Base-by-base conservation (phyloP, 2,329 filamentous ascomycete genomes). In the Fusarium sarcochroum region DNA sequence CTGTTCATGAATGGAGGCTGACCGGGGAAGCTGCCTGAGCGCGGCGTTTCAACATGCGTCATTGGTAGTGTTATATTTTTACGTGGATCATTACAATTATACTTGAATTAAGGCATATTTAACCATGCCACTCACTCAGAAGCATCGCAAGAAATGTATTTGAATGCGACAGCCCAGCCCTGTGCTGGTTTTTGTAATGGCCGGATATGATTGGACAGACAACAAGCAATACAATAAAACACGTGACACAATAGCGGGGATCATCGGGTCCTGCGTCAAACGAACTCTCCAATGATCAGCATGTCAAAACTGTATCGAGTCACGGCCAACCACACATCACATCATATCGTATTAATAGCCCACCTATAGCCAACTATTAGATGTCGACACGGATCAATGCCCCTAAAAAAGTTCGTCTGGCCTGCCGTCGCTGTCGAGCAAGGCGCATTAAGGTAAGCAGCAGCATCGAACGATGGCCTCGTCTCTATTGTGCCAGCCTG, bases 391-490 rank as follows among this genome's bases (percentile, higher is more conserved):
- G 51, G 20, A 35, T n/a, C 7, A 61, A 57, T 9, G 53, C 68
- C 14, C 68, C 74, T 1, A 78, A 78, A 51, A 81, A 81, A 45
- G 78, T 81, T 42, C 78, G 78, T 5, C 66, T 80, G 27, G 79
- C 80, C 6, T 81, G 79, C 58, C 75, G 73, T 20, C 74, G 79
- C 49, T 81, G 79, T 63, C 75, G 80, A 34, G 63, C 68, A 5
- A 76, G 79, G 44, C 76, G 78, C 30, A 76, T 81, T 38, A 81
- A 81, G 75, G 78, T 78, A 6, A 46, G 47, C 9, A 20, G n/a
- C 4, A 35, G 15, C 30, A 23, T 45, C 23, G 11, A 18, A 23
- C 3, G 11, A n/a, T 7, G n/a, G n/a, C n/a, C 23, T n/a, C 14
- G 25, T 18, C 25, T 21, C 1, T n/a, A 1, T 50, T 7, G 23